A percentile compares a stretch with the other conserved stretches of the same genome.
Evolutionary conservation across 148 eudicot genomes (phyloP).

Genomic region (Cornus kousa): DNA sequence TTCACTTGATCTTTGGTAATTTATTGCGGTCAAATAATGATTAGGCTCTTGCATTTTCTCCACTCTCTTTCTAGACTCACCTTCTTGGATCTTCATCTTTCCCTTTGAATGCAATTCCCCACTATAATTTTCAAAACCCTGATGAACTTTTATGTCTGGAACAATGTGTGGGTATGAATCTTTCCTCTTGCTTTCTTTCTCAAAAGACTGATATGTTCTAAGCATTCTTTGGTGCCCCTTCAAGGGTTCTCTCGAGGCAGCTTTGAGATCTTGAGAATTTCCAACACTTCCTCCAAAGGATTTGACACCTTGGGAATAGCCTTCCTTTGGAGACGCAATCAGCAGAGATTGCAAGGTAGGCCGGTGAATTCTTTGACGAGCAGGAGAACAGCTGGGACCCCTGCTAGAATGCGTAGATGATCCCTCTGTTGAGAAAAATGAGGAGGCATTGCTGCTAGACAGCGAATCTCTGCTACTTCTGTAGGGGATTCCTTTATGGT

Average conservation of each 20-base stretch:
- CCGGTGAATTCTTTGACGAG: conserved; percentile 31
- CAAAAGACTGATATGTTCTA: conserved; percentile 22
- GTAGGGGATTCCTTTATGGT: conserved; percentile 25
- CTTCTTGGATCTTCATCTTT: conserved; percentile 38
- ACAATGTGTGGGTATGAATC: conserved; percentile 21
- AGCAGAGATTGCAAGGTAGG: conserved; percentile 34
- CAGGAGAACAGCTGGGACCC: conserved; percentile 48
- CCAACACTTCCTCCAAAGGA: conserved; percentile 13
- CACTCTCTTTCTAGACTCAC: conserved; percentile 23
- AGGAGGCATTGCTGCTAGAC: conserved; percentile 53
- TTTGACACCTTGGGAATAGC: conserved; percentile 21
- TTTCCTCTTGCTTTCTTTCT: conserved; percentile 26
- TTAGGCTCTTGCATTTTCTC: conserved; percentile 22
- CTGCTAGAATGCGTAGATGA: conserved; percentile 53
- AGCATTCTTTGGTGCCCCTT: conserved; percentile 32
- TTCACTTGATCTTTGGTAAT: conserved; percentile 24
- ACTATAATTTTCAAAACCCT: conserved; percentile 17
- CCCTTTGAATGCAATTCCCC: conserved; percentile 38
- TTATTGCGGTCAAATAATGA: conserved; percentile 12
- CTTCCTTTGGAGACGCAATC: conserved; percentile 31
- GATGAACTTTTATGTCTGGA: conserved; percentile 19
- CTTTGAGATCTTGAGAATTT: conserved; percentile 24
- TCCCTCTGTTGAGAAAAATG: conserved; percentile 51
- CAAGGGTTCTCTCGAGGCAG: conserved; percentile 20
- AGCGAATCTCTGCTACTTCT: conserved; percentile 35